Evolutionary conservation across 441 rosid species (phyloP), one percentile per base, ranked within the genome.

Genomic region (Euphorbia schlechtendalii): DNA sequence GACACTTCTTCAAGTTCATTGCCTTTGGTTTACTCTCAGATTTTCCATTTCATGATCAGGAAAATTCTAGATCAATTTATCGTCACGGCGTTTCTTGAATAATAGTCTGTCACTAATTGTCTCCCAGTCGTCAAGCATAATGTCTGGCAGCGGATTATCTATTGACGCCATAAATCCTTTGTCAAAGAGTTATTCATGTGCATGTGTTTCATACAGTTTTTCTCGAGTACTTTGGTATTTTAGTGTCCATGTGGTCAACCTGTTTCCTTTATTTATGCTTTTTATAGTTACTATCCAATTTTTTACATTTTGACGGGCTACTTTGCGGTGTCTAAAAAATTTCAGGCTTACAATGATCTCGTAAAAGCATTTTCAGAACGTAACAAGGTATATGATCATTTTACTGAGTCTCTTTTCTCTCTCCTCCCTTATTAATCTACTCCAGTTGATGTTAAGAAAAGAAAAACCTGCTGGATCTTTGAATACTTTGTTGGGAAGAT

Each of bases 321-420:
- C 17, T 67, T 32, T 45, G 51, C 54, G 30, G 28, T 64, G 46
- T 77, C 45, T n/a, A n/a, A n/a, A n/a, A 72, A 60, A 34, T 71
- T 72, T 61, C 86, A 93, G 99, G 96, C 96, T 25, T 89, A 86
- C 65, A 65, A 75, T 71, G 96, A 87, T 60, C 94, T 94, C 66
- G 74, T 89, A 83, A 87, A 86, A 76, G 99, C 96, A 67, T 88
- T 88, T 73, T 73, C 81, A 9, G 97, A 90, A 55, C 96, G 91
- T 61, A 93, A 93, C 77, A 90, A 93, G 96, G 99, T 93, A 81
- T 14, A 25, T n/a, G n/a, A n/a, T n/a, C n/a, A n/a, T n/a, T n/a
- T n/a, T n/a, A n/a, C n/a, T n/a, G n/a, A n/a, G n/a, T n/a, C n/a
- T n/a, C n/a, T n/a, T n/a, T n/a, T n/a, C n/a, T n/a, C n/a, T n/a